phyloP scores from a whole-genome alignment of 257 asterid genomes.

The Solanum appendiculatum region DNA sequence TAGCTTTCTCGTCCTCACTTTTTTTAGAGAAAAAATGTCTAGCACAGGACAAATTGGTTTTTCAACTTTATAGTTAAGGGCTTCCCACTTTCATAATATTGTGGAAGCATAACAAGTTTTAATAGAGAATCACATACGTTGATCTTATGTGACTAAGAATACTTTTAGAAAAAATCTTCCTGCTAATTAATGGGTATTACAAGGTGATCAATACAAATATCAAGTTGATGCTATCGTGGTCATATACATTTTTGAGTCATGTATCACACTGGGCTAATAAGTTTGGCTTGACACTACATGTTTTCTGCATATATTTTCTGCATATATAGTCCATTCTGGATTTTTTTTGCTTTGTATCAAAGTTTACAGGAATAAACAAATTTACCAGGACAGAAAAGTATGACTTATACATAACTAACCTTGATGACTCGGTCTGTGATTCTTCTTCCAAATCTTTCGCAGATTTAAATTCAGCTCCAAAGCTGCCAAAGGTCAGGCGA shows the following conservation, averaged over 20 bases:
- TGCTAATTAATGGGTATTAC: background rate
- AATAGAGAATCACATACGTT: background rate
- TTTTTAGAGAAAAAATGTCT: background rate
- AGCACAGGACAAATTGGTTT: background rate
- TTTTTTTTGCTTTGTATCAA: background rate
- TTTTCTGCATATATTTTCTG: background rate
- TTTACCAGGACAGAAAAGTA: background rate
- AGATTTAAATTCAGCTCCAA: constrained; percentile 50
- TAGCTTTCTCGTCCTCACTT: background rate
- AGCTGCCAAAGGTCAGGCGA: constrained; percentile 85
- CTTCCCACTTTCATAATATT: background rate
- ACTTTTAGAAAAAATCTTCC: background rate
- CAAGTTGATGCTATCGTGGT: background rate
- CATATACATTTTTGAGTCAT: background rate
- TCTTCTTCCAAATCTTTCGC: constrained; percentile 35
- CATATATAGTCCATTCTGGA: background rate
- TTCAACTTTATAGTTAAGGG: background rate
- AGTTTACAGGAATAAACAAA: background rate
- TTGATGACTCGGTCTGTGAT: constrained; percentile 31
- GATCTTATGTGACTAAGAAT: background rate
- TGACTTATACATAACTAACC: background rate
- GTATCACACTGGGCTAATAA: background rate
- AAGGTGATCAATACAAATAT: background rate
- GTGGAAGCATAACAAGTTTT: background rate
- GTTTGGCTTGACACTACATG: background rate